A percentile compares a stretch with the other conserved stretches of the same genome.
Evolutionary conservation across 2,329 filamentous ascomycete species (phyloP).

Genomic region (Chrysoporthe deuterocubensis): DNA sequence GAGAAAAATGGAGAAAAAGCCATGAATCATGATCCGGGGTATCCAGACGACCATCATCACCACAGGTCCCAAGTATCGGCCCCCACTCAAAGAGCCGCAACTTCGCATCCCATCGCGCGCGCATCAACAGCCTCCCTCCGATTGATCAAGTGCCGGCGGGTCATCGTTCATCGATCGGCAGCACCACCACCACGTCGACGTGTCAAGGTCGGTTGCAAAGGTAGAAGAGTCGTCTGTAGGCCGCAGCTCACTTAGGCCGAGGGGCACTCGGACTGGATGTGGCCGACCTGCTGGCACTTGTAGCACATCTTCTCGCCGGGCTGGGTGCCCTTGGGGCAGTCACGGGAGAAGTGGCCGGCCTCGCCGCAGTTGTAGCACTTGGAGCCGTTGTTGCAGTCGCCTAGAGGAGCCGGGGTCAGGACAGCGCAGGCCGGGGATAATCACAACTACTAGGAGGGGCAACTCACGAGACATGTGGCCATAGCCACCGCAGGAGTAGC

Average conservation of each 20-base stretch:
- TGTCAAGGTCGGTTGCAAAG: slow-evolving; percentile 28
- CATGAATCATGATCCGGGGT: slow-evolving; percentile 31
- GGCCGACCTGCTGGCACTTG: slow-evolving; percentile 84
- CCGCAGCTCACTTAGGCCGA: slow-evolving; percentile 61
- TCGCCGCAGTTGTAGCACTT: slow-evolving; percentile 99
- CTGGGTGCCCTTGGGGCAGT: slow-evolving; percentile 91
- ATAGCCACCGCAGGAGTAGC: slow-evolving; percentile 97
- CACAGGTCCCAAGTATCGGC: slow-evolving; percentile 30
- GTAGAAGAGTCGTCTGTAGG: slow-evolving; percentile 29
- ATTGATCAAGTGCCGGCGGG: slow-evolving; percentile 22
- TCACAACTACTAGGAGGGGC: not conserved
- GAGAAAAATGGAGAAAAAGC: slow-evolving; percentile 22
- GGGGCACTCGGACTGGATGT: slow-evolving; percentile 93
- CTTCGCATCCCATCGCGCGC: slow-evolving; percentile 30
- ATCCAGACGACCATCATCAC: slow-evolving; percentile 31
- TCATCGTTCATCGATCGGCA: slow-evolving; percentile 21
- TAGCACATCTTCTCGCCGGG: slow-evolving; percentile 96
- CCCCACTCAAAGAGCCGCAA: slow-evolving; percentile 29
- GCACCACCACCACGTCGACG: slow-evolving; percentile 23
- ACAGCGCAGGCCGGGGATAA: not conserved
- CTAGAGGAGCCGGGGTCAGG: slow-evolving; percentile 40
- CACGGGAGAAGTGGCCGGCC: slow-evolving; percentile 91
- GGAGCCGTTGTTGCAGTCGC: slow-evolving; percentile 96
- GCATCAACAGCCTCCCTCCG: slow-evolving; percentile 28
- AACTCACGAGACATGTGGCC: slow-evolving; percentile 88